Base-by-base conservation (phyloP, 2,329 filamentous ascomycete species). In the Parastagonospora avenae region DNA sequence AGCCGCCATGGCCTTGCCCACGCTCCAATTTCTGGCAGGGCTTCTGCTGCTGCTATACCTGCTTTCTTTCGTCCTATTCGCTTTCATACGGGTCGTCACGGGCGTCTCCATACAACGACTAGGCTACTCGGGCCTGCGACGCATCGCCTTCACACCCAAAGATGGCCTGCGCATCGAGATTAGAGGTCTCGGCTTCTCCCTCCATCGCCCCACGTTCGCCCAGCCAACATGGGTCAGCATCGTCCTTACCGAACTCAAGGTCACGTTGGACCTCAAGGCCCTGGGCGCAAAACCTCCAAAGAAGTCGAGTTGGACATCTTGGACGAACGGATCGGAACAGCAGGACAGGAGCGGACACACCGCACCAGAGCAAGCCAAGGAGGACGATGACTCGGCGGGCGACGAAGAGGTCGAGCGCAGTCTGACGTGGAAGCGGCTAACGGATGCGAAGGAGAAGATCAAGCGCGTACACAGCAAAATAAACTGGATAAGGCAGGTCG, bases 151-250 rank as follows among this genome's bases (percentile, higher is more conserved):
- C 74, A 91, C 90, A 11, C 91, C 91, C 27, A 87, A 84, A 74
- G 91, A 96, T 83, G 94, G 94, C 63, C 79, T 96, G 67, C 89
- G 89, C 66, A 85, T 99, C 73, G 91, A 96, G 73, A 87, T 99
- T 49, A 87, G 94, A 43, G 91, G 92, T 43, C 81, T 99, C 45
- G 92, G 94, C 38, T 81, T 99, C 64, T 89, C 90, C 50, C 76
- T 97, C 57, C 94, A 99, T 76, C 87, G 92, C 4, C 94, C 94
- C 10, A 97, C 94, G 5, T 97, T 99, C 75, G 91, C 93, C 40
- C 92, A 97, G 73, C 94, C 94, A 38, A 97, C 95, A 56, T 97
- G 93, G 92, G 79, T 96, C 64, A 97, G 92, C 72, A 81, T 99
- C 43, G 90, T 94, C 8, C 77, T 99, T 52, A 90, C 86, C 65